These are phyloP conservation scores for Cryptococcus wingfieldii DNA, from an alignment of 1,284 basidiomycete species.

Conservation along the genomic window DNA sequence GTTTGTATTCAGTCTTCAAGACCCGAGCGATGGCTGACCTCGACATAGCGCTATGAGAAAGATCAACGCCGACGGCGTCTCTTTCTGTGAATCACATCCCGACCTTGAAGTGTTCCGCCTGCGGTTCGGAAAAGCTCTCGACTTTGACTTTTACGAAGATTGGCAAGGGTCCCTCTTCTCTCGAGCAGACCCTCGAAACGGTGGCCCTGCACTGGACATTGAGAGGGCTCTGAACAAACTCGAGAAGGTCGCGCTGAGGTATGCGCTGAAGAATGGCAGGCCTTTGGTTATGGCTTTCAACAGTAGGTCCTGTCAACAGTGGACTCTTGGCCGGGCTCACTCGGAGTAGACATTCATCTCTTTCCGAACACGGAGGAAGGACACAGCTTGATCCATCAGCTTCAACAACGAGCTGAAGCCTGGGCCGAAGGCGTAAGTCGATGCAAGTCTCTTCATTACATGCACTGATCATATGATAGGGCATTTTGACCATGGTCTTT, in stretches of 20 bases:
- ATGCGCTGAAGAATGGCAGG: conserved; percentile 56
- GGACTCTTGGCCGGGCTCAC: neutral
- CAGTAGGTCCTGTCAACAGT: conserved; percentile 31
- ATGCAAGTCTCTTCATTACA: neutral
- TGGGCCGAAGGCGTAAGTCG: conserved; percentile 71
- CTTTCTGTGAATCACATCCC: conserved; percentile 54
- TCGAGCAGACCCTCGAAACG: conserved; percentile 74
- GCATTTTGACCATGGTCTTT: conserved; percentile 73
- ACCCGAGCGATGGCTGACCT: neutral
- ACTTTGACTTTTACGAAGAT: conserved; percentile 60
- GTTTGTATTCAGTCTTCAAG: conserved; percentile 3
- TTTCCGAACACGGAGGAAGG: conserved; percentile 77
- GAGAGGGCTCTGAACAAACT: conserved; percentile 80
- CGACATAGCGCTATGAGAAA: conserved; percentile 59
- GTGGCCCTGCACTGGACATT: conserved; percentile 73
- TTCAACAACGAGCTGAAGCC: conserved; percentile 76
- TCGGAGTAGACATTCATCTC: conserved; percentile 57
- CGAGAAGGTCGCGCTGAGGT: conserved; percentile 73
- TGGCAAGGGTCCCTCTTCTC: conserved; percentile 65
- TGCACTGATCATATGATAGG: conserved; percentile 45
- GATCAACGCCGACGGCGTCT: conserved; percentile 62
- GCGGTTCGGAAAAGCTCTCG: conserved; percentile 66
- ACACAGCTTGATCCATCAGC: conserved; percentile 67
- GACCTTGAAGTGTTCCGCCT: conserved; percentile 72
- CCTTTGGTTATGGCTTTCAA: conserved; percentile 73